Evolutionary conservation across 805 yeast species (phyloP).

Genomic region (Ogataea populi-albae): DNA sequence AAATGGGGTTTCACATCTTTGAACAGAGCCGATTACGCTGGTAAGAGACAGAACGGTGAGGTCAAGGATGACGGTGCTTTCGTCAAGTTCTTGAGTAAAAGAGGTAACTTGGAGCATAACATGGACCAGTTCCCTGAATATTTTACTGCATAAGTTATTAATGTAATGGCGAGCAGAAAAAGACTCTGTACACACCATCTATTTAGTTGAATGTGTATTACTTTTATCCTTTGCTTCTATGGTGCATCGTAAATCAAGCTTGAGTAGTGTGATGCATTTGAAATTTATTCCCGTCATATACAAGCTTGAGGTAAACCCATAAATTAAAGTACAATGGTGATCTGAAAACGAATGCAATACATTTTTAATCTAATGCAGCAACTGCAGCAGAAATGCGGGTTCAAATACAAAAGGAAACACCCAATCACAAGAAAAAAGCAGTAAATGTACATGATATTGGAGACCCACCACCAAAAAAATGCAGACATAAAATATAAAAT

Average conservation of each 20-base stretch:
- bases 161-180: not conserved
- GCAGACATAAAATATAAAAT: no score
- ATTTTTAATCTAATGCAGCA: no score
- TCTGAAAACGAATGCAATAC: no score
- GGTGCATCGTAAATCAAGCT: conserved; percentile 6
- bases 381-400: no score
- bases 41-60: conserved; percentile 94
- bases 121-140: conserved; percentile 90
- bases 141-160: conserved; percentile 42
- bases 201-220: conserved; percentile 3
- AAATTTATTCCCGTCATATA: no score
- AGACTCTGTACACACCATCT: not conserved
- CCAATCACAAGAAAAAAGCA: no score
- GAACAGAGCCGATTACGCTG: conserved; percentile 95
- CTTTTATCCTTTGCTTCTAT: not conserved
- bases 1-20: conserved; percentile 99
- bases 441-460: no score
- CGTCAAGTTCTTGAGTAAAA: conserved; percentile 96
- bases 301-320: no score
- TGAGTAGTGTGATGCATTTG: not conserved
- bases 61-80: conserved; percentile 99
- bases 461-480: no score
- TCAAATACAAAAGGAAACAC: no score
- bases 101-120: conserved; percentile 93
- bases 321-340: no score